phyloP scores from a whole-genome alignment of 1,284 basidiomycete species.

The Tylopilus microsporus region DNA sequence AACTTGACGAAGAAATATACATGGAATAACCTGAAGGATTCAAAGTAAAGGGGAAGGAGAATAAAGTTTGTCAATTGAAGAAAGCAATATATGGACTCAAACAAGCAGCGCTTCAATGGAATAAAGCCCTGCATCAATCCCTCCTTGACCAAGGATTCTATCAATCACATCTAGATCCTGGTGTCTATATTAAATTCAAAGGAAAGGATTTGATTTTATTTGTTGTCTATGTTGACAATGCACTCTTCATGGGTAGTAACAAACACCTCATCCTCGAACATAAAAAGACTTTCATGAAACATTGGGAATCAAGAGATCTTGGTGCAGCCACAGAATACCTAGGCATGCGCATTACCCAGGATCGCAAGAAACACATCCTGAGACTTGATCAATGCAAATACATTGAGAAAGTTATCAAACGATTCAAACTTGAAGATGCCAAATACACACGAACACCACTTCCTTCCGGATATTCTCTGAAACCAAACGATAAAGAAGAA shows the following conservation, averaged over 20 bases:
- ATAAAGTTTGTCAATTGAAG: background rate
- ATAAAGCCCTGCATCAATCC: too few relatives aligned
- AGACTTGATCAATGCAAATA: background rate
- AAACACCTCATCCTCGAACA: background rate
- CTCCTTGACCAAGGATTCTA: too few relatives aligned
- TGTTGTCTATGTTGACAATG: background rate
- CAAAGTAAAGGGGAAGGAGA: background rate
- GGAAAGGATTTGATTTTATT: background rate
- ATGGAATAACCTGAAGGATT: background rate
- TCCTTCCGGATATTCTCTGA: background rate
- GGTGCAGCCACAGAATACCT: background rate
- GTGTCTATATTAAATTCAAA: too few relatives aligned
- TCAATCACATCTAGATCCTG: too few relatives aligned
- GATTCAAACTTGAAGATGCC: background rate
- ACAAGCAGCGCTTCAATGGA: too few relatives aligned
- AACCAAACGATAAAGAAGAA: rapidly evolving
- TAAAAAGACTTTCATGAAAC: background rate
- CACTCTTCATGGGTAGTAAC: background rate
- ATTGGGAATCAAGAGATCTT: background rate
- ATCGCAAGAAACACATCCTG: background rate
- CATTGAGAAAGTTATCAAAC: background rate
- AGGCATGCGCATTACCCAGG: background rate
- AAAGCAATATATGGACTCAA: too few relatives aligned
- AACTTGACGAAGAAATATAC: background rate
- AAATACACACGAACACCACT: background rate